phyloP scores from a whole-genome alignment of 768 basidiomycete genomes.

The Lyophyllum decastes region DNA sequence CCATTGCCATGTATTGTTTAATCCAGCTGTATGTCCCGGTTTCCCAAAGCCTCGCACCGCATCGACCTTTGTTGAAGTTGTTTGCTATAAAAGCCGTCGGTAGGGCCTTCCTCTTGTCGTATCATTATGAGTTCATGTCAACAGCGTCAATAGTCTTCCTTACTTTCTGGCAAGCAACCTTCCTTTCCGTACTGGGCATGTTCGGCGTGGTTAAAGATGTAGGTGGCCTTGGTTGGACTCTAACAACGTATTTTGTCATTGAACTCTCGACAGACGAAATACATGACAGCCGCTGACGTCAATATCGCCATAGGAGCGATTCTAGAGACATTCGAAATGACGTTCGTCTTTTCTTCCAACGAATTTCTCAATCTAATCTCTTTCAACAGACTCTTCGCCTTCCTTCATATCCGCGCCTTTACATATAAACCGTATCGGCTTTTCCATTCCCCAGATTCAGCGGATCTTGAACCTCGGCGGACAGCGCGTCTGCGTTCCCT shows the following conservation, averaged over 20 bases:
- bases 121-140: background rate
- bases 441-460: conserved; percentile 27
- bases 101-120: conserved; percentile 25
- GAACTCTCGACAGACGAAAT: conserved; percentile 43
- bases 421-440: conserved; percentile 63
- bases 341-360: conserved; percentile 38
- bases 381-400: conserved; percentile 56
- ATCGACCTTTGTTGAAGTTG: conserved; percentile 66
- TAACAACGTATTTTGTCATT: background rate
- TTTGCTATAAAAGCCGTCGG: conserved; percentile 76
- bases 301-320: conserved; percentile 71
- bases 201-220: conserved; percentile 68
- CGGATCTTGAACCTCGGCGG: conserved; percentile 29
- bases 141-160: conserved; percentile 51
- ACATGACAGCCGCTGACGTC: conserved; percentile 75
- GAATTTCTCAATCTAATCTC: conserved; percentile 6
- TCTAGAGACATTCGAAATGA: conserved; percentile 76
- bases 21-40: conserved; percentile 70
- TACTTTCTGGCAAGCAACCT: conserved; percentile 76
- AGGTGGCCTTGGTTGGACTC: background rate
- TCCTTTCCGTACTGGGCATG: conserved; percentile 56
- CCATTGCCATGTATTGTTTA: conserved; percentile 78
- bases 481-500: conserved; percentile 62
- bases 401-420: conserved; percentile 74
- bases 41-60: conserved; percentile 51